Evolutionary conservation across 2,329 filamentous ascomycete species (phyloP).

Genomic region (Colletotrichum shisoi): DNA sequence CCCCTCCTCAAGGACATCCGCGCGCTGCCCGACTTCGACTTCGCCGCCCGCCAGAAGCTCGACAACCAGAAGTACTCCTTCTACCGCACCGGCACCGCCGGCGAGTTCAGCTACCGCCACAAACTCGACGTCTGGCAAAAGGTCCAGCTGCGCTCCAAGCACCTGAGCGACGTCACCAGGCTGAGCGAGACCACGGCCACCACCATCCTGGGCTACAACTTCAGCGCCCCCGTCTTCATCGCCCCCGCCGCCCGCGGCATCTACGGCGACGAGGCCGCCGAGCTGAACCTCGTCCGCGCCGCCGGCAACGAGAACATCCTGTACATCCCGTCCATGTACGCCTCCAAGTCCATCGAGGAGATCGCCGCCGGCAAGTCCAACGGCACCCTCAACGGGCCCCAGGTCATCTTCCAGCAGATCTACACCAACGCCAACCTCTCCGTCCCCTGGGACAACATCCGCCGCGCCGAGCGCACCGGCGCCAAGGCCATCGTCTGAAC

Average conservation of each 20-base stretch:
- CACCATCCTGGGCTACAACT: constrained; percentile 57
- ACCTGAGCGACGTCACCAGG: constrained; percentile 50
- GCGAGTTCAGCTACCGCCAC: constrained; percentile 61
- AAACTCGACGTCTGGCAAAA: constrained; percentile 60
- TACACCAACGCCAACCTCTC: constrained; percentile 45
- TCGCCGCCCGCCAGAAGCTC: constrained; percentile 55
- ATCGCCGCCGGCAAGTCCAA: constrained; percentile 45
- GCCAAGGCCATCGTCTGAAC: constrained; percentile 53
- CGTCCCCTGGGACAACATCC: constrained; percentile 47
- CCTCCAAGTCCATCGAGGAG: constrained; percentile 49
- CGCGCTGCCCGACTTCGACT: constrained; percentile 60
- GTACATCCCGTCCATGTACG: constrained; percentile 51
- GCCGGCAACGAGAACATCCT: constrained; percentile 56
- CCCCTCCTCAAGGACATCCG: constrained; percentile 54
- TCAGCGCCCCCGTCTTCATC: constrained; percentile 60
- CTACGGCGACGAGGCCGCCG: constrained; percentile 54
- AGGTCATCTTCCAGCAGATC: constrained; percentile 49
- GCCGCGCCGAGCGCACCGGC: constrained; percentile 47
- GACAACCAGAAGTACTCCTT: constrained; percentile 55
- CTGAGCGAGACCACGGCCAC: constrained; percentile 50
- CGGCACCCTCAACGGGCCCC: constrained; percentile 43
- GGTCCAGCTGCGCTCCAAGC: constrained; percentile 54
- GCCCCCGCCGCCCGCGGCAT: constrained; percentile 56
- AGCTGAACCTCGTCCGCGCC: constrained; percentile 58
- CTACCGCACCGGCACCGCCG: constrained; percentile 59